Percentiles rank a stretch among this genome's conserved stretches.
phyloP scores from a whole-genome alignment of 495 filamentous ascomycete species.

The Xylaria nigripes region DNA sequence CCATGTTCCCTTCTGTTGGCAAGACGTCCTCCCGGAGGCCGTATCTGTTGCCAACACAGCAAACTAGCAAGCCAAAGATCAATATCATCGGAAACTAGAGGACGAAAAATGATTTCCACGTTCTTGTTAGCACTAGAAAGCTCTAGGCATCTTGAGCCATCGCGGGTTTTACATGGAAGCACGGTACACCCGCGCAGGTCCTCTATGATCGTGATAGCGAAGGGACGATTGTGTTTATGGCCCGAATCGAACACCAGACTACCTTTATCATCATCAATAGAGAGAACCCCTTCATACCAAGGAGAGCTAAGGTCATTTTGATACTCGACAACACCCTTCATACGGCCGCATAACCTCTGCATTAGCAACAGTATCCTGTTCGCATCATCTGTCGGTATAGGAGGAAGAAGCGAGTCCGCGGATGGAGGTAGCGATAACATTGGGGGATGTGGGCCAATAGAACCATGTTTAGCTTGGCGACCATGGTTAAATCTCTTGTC shows the following conservation, averaged over 20 bases:
- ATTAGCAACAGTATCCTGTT: constrained; percentile 59
- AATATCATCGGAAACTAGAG: constrained; percentile 64
- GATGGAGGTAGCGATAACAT: constrained; percentile 37
- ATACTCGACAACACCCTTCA: constrained; percentile 63
- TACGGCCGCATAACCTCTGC: constrained; percentile 58
- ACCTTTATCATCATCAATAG: constrained; percentile 59
- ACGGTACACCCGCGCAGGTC: constrained; percentile 86
- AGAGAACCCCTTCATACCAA: constrained; percentile 56
- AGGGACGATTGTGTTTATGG: constrained; percentile 39
- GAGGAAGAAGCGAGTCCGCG: constrained; percentile 46
- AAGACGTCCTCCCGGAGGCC: constrained; percentile 40
- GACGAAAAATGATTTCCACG: constrained; percentile 64
- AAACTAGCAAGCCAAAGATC: constrained; percentile 90
- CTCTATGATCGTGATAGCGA: constrained; percentile 51
- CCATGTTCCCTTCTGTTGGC: constrained; percentile 18
- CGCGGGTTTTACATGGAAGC: constrained; percentile 51
- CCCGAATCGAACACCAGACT: constrained; percentile 54
- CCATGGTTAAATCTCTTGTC: constrained; percentile 35
- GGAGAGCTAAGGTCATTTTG: constrained; percentile 43
- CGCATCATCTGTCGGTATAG: constrained; percentile 52
- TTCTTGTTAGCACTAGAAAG: constrained; percentile 63
- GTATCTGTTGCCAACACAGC: constrained; percentile 88
- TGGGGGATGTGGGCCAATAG: constrained; percentile 43
- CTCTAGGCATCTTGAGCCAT: constrained; percentile 66
- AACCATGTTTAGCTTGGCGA: constrained; percentile 41